phyloP scores from a whole-genome alignment of 139 green algal genomes.

The Volvox reticuliferus region DNA sequence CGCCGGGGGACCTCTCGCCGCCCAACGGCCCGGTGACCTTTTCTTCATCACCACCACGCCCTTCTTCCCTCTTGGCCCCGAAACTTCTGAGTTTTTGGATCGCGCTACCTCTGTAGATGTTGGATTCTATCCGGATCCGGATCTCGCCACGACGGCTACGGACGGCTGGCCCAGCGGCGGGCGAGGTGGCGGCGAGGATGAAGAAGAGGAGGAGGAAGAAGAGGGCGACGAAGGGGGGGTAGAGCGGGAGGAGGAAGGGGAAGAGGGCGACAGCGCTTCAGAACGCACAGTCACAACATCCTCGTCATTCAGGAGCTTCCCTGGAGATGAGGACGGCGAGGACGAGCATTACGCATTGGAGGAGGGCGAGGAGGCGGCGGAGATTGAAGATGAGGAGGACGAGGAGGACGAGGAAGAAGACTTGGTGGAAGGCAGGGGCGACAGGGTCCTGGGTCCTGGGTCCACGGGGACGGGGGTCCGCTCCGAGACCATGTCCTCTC shows the following conservation, averaged over 20 bases:
- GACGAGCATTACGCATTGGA: neutral
- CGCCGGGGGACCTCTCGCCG: no score
- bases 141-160: neutral
- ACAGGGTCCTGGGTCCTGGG: neutral
- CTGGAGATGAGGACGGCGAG: neutral
- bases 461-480: neutral
- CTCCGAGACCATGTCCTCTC: neutral
- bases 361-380: neutral
- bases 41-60: constrained; percentile 37
- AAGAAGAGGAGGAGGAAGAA: neutral
- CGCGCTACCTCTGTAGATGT: constrained; percentile 17
- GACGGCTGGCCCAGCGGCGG: neutral
- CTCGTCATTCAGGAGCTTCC: neutral
- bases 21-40: constrained; percentile 9
- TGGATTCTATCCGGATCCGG: neutral
- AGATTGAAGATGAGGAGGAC: neutral
- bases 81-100: constrained; percentile 42
- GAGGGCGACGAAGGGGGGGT: neutral
- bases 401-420: constrained; percentile 6
- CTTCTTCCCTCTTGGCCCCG: constrained; percentile 43
- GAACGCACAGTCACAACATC: neutral
- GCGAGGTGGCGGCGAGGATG: neutral
- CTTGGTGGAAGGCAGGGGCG: neutral
- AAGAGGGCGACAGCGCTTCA: neutral
- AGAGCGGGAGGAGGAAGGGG: neutral